phyloP scores from a whole-genome alignment of 768 basidiomycete genomes.

The Neoboletus magnificus region DNA sequence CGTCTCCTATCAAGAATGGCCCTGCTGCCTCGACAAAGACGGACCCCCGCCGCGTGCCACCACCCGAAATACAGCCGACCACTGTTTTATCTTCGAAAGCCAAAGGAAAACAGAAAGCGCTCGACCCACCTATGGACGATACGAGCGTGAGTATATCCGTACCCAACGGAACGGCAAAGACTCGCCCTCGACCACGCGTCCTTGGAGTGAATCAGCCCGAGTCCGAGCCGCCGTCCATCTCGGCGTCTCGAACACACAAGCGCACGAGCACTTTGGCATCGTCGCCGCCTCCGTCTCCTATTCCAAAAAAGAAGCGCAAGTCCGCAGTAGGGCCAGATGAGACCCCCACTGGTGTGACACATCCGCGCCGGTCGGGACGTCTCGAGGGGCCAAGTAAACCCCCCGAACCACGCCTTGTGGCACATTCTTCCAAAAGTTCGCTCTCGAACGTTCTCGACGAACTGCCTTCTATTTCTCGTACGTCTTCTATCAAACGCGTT shows the following conservation, averaged over 20 bases:
- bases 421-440: not conserved
- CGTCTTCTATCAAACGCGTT: constrained; percentile 52
- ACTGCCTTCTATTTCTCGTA: constrained; percentile 7
- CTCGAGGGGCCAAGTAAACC: constrained; percentile 16
- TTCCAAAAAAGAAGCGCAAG: constrained; percentile 27
- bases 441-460: not conserved
- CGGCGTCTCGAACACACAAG: constrained; percentile 21
- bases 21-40: constrained; percentile 8
- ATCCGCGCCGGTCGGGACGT: constrained; percentile 20
- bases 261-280: constrained; percentile 22
- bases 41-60: constrained; percentile 10
- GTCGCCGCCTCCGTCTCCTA: constrained; percentile 21
- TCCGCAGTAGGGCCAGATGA: constrained; percentile 8
- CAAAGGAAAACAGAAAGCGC: constrained; percentile 32
- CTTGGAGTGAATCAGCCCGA: constrained; percentile 2
- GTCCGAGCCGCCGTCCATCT: constrained; percentile 4
- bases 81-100: constrained; percentile 25
- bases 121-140: constrained; percentile 15
- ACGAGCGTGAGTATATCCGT: constrained; percentile 6
- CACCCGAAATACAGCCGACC: not conserved
- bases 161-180: constrained; percentile 10
- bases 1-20: constrained; percentile 18
- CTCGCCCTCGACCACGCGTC: constrained; percentile 8
- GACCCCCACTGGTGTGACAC: not conserved
- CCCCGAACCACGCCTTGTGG: not conserved